Evolutionary conservation across 371 early-diverging fungal species (phyloP).

Genomic region (Coemansia sp.): DNA sequence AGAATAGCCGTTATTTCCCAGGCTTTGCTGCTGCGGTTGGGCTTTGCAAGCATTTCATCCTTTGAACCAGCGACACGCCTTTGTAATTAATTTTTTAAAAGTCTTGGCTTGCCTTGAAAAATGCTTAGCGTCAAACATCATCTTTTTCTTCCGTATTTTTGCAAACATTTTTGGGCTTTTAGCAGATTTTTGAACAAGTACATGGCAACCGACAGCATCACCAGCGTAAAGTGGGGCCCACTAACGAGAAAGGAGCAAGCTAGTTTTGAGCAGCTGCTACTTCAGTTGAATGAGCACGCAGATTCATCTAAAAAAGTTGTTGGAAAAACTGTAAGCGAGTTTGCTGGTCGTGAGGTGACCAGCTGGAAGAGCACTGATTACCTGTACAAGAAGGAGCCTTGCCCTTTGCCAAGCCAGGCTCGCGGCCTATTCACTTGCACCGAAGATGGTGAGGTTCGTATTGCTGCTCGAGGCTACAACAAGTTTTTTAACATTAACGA

Average conservation of each 20-base stretch:
- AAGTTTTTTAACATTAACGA: constrained; percentile 90
- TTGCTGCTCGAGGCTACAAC: constrained; percentile 88
- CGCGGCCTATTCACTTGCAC: constrained; percentile 78
- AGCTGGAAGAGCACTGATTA: constrained; percentile 67
- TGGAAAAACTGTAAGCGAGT: constrained; percentile 26
- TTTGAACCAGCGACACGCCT: neutral
- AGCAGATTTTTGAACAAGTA: constrained; percentile 18
- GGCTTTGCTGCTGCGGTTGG: too few species aligned
- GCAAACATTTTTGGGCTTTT: neutral
- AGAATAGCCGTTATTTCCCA: too few species aligned
- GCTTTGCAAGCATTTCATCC: too few species aligned
- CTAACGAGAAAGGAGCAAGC: constrained; percentile 20
- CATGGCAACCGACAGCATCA: constrained; percentile 27
- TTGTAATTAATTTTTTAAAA: neutral
- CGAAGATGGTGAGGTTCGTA: constrained; percentile 34
- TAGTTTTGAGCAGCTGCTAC: constrained; percentile 29
- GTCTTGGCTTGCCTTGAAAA: neutral
- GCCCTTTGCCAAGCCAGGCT: constrained; percentile 71
- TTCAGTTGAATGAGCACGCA: constrained; percentile 19
- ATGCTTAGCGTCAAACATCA: neutral
- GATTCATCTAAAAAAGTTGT: constrained; percentile 35
- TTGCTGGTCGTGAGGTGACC: constrained; percentile 18
- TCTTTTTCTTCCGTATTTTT: neutral
- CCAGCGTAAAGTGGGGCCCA: neutral
- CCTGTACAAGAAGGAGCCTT: constrained; percentile 61